These are phyloP conservation scores for Umbelopsis isabellina DNA, from an alignment of 192 early-diverging fungal genomes.

Conservation along the genomic window DNA sequence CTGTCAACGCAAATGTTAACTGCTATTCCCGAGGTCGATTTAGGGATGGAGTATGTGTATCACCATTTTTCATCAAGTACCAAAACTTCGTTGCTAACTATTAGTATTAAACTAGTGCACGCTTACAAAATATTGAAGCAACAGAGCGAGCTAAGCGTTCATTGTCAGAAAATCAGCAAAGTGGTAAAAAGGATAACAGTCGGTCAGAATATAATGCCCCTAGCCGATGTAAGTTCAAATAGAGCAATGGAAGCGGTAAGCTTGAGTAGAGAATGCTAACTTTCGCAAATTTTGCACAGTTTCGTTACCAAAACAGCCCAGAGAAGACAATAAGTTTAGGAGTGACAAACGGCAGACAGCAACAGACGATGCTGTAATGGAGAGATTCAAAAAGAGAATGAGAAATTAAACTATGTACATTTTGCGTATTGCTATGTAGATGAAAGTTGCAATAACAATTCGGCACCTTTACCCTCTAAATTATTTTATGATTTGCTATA, in stretches of 20 bases:
- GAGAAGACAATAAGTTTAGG: conserved; percentile 25
- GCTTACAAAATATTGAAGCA: conserved; percentile 77
- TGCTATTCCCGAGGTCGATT: conserved; percentile 89
- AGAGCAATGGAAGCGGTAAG: conserved; percentile 21
- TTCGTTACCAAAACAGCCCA: conserved; percentile 1
- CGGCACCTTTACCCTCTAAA: no score
- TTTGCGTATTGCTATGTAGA: background rate
- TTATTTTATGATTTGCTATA: background rate
- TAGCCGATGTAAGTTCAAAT: conserved; percentile 20
- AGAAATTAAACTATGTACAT: conserved; percentile 50
- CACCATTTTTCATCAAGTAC: background rate
- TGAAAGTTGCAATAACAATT: background rate
- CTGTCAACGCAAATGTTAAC: conserved; percentile 87
- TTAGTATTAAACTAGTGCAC: conserved; percentile 42
- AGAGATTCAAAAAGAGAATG: conserved; percentile 86
- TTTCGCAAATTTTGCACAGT: conserved; percentile 13
- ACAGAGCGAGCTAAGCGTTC: conserved; percentile 78
- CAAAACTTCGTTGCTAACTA: background rate
- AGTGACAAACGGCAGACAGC: conserved; percentile 72
- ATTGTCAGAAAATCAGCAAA: conserved; percentile 44
- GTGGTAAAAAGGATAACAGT: conserved; percentile 34
- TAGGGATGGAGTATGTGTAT: conserved; percentile 73
- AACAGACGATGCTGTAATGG: conserved; percentile 81
- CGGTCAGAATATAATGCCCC: conserved; percentile 12
- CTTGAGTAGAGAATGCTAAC: background rate